These are phyloP conservation scores for Vaccinium vitisidaea DNA, from an alignment of 148 eudicot species.

Conservation along the genomic window DNA sequence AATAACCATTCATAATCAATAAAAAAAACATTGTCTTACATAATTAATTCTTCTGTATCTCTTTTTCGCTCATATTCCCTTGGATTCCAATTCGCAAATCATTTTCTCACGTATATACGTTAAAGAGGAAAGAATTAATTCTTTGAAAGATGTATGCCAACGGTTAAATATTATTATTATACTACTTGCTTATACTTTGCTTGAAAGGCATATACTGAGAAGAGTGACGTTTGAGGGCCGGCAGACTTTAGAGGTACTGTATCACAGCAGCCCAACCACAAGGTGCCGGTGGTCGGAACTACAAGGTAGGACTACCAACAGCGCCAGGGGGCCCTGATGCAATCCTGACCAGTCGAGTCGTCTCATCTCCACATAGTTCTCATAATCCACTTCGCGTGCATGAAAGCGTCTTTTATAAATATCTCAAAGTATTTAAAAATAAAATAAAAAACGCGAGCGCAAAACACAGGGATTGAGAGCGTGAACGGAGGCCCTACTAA, in stretches of 20 bases:
- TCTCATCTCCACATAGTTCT: no score
- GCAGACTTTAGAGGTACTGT: background rate
- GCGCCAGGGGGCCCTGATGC: background rate
- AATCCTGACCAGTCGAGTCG: background rate
- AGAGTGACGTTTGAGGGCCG: background rate
- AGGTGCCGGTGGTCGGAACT: background rate
- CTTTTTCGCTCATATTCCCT: background rate
- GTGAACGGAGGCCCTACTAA: no score
- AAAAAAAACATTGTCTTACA: background rate
- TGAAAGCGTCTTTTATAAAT: no score
- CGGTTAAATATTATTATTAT: background rate
- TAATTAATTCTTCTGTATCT: background rate
- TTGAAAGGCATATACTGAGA: slow-evolving; percentile 6
- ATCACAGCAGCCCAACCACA: background rate
- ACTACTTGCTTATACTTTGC: slow-evolving; percentile 8
- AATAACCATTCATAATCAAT: slow-evolving; percentile 14
- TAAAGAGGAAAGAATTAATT: slow-evolving; percentile 3
- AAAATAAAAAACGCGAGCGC: no score
- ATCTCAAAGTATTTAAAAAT: no score
- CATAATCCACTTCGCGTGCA: no score
- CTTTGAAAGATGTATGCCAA: slow-evolving; percentile 8
- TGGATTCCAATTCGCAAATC: background rate
- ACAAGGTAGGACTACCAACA: background rate
- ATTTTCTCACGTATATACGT: background rate
- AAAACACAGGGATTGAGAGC: no score